phyloP scores from a whole-genome alignment of 1,284 basidiomycete species.

The Boletus austroedulis region DNA sequence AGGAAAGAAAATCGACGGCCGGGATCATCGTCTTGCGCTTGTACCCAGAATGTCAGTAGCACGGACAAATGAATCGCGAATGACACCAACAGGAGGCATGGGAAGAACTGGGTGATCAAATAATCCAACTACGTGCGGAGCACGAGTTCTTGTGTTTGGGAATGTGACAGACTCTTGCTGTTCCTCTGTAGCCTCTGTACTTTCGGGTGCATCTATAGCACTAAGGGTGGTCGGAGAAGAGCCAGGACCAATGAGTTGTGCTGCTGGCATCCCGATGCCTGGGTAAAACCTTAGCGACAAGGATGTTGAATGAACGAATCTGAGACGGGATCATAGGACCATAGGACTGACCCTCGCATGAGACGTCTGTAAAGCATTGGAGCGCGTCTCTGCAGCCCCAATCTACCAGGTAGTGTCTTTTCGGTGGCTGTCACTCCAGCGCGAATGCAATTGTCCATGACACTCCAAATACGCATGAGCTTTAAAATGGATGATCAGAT shows the following conservation, averaged over 20 bases:
- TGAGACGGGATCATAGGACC: not conserved
- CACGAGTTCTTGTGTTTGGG: constrained; percentile 29
- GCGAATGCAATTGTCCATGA: constrained; percentile 94
- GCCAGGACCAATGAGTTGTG: constrained; percentile 49
- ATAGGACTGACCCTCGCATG: constrained; percentile 69
- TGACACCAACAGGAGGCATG: constrained; percentile 66
- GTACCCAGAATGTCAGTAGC: constrained; percentile 9
- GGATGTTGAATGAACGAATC: not conserved
- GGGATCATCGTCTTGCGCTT: constrained; percentile 85
- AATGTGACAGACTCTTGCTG: constrained; percentile 3
- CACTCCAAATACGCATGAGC: constrained; percentile 81
- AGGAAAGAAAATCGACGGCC: constrained; percentile 91
- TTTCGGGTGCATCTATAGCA: constrained; percentile 43
- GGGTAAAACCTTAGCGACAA: constrained; percentile 55
- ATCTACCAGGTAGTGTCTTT: constrained; percentile 77
- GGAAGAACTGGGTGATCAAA: constrained; percentile 83
- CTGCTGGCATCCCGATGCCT: constrained; percentile 46
- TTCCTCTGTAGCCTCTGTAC: constrained; percentile 17
- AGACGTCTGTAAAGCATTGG: constrained; percentile 84
- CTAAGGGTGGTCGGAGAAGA: constrained; percentile 23
- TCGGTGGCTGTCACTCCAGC: constrained; percentile 82
- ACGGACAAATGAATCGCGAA: not conserved
- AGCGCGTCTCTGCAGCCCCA: constrained; percentile 77
- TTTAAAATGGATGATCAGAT: constrained; percentile 25
- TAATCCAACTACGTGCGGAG: constrained; percentile 65